phyloP scores from a whole-genome alignment of 768 basidiomycete genomes.

The Fomitopsis pulvina region DNA sequence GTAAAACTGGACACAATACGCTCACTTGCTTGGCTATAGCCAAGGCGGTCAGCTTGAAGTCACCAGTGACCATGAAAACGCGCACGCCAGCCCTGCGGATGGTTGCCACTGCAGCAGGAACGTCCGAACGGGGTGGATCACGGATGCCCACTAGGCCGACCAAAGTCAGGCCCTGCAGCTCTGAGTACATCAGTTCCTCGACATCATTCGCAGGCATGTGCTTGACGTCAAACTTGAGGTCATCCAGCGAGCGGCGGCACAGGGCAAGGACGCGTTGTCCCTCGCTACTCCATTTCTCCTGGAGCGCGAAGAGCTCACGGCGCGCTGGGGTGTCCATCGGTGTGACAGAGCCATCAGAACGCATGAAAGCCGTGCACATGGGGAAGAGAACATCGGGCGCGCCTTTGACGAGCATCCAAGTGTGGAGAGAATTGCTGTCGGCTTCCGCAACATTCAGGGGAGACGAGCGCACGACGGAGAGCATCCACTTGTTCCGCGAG shows the following conservation, averaged over 20 bases:
- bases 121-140: conserved; percentile 54
- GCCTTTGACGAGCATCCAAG: conserved; percentile 46
- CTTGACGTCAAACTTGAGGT: conserved; percentile 25
- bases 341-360: conserved; percentile 26
- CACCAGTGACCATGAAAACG: conserved; percentile 58
- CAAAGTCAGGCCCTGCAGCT: conserved; percentile 40
- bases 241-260: conserved; percentile 37
- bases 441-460: conserved; percentile 16
- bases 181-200: conserved; percentile 35
- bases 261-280: conserved; percentile 62
- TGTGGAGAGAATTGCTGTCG: conserved; percentile 19
- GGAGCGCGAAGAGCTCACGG: conserved; percentile 27
- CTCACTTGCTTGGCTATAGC: conserved; percentile 62
- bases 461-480: conserved; percentile 30
- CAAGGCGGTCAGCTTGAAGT: conserved; percentile 53
- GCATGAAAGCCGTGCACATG: conserved; percentile 29
- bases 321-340: conserved; percentile 26
- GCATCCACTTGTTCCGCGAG: conserved; percentile 52
- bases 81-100: conserved; percentile 53
- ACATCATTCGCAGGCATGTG: conserved; percentile 29
- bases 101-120: conserved; percentile 41
- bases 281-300: conserved; percentile 42
- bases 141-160: conserved; percentile 56
- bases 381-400: conserved; percentile 50
- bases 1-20: conserved; percentile 37